Evolutionary conservation across 768 basidiomycete genomes (phyloP).

Genomic region (Ramaria sp.): DNA sequence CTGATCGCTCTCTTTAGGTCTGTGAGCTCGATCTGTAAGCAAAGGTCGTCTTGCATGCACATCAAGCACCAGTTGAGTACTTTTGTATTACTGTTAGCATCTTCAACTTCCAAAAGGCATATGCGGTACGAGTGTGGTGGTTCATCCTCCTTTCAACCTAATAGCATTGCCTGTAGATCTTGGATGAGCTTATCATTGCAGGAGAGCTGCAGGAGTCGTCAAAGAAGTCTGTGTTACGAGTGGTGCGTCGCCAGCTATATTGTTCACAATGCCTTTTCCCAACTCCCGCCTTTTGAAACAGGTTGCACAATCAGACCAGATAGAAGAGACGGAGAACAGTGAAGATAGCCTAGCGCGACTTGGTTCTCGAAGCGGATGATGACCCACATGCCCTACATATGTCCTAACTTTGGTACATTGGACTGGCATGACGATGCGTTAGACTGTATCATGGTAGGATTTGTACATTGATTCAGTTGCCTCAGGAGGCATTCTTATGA

Average conservation of each 20-base stretch:
- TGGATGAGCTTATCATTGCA: conserved; percentile 89
- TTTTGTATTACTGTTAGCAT: conserved; percentile 42
- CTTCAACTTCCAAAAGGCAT: conserved; percentile 97
- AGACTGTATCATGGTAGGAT: too few species aligned
- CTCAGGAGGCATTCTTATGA: too few species aligned
- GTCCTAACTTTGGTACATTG: background rate
- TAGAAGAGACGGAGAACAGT: conserved; percentile 77
- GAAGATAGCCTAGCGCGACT: conserved; percentile 74
- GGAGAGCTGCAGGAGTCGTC: conserved; percentile 94
- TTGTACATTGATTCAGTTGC: too few species aligned
- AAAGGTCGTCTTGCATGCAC: background rate
- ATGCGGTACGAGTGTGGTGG: conserved; percentile 46
- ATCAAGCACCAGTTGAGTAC: background rate
- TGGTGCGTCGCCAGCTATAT: conserved; percentile 25
- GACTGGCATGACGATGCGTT: too few species aligned
- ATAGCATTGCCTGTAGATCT: conserved; percentile 34
- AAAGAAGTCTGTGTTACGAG: conserved; percentile 55
- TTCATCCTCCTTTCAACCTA: background rate
- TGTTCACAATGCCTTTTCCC: background rate
- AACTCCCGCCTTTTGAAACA: conserved; percentile 18
- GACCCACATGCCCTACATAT: too few species aligned
- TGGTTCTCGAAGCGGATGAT: conserved; percentile 21
- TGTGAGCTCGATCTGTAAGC: conserved; percentile 87
- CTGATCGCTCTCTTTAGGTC: conserved; percentile 35
- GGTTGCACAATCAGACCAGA: conserved; percentile 79